Base-by-base conservation (phyloP, 75 land plant genomes). In the Ceratopteris richardii region DNA sequence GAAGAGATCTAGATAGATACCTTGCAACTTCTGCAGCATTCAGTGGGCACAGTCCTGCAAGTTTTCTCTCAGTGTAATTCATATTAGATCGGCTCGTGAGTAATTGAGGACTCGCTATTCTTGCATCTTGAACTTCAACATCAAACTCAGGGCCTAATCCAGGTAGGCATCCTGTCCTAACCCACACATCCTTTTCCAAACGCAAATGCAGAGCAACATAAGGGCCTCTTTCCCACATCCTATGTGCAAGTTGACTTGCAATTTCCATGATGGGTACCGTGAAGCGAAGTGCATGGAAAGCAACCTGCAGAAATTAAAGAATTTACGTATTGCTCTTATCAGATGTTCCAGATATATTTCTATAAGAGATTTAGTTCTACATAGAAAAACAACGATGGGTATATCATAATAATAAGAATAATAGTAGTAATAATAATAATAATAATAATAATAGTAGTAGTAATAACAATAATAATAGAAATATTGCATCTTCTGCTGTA, bases 111-210 rank as follows among this genome's bases (percentile, higher is more conserved):
- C 69, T 59, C 25, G 36, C 31, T 29, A 50, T 56, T 54, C 84
- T 65, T 55, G 70, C 75, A 43, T 52, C 21, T 5, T 39, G 52
- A 3, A 90, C 62, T 37, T 79, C 65, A 10, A 66, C 64, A 33
- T 90, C 85, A 46, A 56, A 72, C 31, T 74, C 67, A 2, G 48
- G 19, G 29, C 85, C 77, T 23, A 90, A 55, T 1, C 96, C 85
- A 16, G 92, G 86, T 13, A 74, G 76, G 43, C 96, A 90, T 14
- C 96, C 92, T 16, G 96, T 87, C 58, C 92, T 71, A 22, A 87
- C 88, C 96, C 96, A 90, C 24, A 85, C 89, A 64, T 85, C 89
- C 40, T 76, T 70, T 64, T 85, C 89, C 58, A 82, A 23, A 0
- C 80, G 29, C 58, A 85, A 33, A 39, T 85, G 89, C 7, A 85